These are phyloP conservation scores for Euphorbia schlechtendalii DNA, from an alignment of 441 rosid genomes.

Conservation along the genomic window DNA sequence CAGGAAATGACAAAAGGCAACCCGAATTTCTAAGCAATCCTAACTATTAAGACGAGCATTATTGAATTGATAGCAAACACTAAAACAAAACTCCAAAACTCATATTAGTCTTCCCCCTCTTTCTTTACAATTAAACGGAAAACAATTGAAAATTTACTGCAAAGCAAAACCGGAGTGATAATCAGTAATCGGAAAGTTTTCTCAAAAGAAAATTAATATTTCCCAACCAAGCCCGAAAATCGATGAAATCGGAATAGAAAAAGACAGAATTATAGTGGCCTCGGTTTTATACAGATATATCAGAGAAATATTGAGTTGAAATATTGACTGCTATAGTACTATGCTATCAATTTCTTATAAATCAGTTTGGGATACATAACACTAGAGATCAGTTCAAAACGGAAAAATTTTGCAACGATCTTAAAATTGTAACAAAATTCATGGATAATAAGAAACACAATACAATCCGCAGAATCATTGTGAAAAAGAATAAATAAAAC, in stretches of 20 bases:
- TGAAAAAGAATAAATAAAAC: neutral
- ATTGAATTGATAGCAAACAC: neutral
- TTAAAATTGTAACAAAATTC: neutral
- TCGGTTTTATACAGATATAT: neutral
- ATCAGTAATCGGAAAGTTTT: too few relatives aligned
- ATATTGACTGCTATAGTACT: neutral
- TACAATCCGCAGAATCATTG: too few relatives aligned
- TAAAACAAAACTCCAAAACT: neutral
- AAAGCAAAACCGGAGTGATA: neutral
- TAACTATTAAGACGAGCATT: neutral
- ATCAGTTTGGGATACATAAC: neutral
- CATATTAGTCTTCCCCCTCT: neutral
- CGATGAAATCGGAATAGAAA: neutral
- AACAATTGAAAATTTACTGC: neutral
- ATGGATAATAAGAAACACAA: neutral
- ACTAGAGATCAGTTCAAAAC: slow-evolving; percentile 1
- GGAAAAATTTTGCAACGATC: neutral
- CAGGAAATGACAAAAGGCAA: neutral
- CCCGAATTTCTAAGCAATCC: neutral
- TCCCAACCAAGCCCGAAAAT: neutral
- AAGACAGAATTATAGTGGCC: neutral
- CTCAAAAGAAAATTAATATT: neutral
- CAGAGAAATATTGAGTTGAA: neutral
- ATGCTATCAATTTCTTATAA: too few relatives aligned
- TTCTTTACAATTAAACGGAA: slow-evolving; percentile 4